Percentiles rank a stretch among this genome's conserved stretches.
phyloP scores from a whole-genome alignment of 495 filamentous ascomycete genomes.

The Penicillium egyptiacum region DNA sequence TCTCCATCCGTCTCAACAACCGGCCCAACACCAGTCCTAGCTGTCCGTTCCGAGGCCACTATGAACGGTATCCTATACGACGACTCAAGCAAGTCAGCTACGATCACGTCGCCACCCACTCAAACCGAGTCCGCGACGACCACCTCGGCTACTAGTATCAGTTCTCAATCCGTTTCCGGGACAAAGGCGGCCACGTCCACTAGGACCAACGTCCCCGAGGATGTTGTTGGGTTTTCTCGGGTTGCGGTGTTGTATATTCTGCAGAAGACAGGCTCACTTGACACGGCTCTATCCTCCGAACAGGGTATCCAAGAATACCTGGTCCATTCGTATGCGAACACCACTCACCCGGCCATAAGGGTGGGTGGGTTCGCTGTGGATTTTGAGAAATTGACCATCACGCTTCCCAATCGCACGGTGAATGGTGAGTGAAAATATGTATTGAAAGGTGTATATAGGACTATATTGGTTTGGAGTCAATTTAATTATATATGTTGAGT shows the following conservation, averaged over 20 bases:
- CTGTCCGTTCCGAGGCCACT: constrained; percentile 39
- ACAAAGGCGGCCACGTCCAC: constrained; percentile 17
- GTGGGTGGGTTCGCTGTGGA: constrained; percentile 40
- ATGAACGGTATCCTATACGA: constrained; percentile 48
- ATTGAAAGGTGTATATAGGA: not conserved
- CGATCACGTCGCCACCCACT: constrained; percentile 3
- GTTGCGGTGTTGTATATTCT: constrained; percentile 52
- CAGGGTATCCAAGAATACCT: constrained; percentile 41
- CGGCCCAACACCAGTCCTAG: constrained; percentile 26
- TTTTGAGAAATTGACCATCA: constrained; percentile 46
- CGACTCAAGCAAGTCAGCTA: constrained; percentile 9
- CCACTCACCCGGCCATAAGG: constrained; percentile 21
- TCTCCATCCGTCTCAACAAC: constrained; percentile 7
- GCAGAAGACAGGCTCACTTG: constrained; percentile 45
- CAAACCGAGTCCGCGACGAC: constrained; percentile 12
- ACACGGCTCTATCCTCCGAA: constrained; percentile 35
- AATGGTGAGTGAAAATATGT: constrained; percentile 1
- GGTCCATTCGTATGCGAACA: constrained; percentile 22
- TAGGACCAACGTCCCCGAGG: constrained; percentile 22
- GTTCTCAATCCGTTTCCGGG: not conserved
- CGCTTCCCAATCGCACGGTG: constrained; percentile 39
- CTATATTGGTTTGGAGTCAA: not conserved
- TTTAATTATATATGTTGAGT: not conserved
- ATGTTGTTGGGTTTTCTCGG: constrained; percentile 46
- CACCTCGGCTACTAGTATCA: constrained; percentile 13